Evolutionary conservation across 2,329 filamentous ascomycete species (phyloP), one percentile per base, ranked within the genome.

Genomic region (Ophiocordyceps unilateralis): DNA sequence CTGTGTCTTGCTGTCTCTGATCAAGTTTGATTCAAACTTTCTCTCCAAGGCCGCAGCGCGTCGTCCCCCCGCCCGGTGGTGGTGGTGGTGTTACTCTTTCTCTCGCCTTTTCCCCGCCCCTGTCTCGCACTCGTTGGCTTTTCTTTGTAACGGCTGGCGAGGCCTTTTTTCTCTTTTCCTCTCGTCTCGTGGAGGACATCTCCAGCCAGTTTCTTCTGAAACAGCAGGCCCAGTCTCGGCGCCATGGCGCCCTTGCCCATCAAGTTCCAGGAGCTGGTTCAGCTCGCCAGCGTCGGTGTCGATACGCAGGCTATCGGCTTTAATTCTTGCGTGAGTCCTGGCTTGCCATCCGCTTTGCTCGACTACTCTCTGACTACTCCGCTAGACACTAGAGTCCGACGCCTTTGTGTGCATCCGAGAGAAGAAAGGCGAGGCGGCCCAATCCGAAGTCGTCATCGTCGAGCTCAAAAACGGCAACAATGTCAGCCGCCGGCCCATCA

Each of bases 381-480:
- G 5, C 11, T 24, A 95, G 88, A 98, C 91, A 63, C 76, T 98
- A 68, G 91, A 98, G 74, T 98, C 91, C 60, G 91, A 98, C 66
- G 76, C 82, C 60, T 98, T 81, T 66, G 84, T 98, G 56, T 98
- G 91, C 65, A 82, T 98, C 59, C 83, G 91, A 64, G 89, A 96
- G 68, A 89, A 93, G 70, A 82, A 88, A 64, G 81, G 76, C 61
- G 83, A 87, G 55, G 76, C 80, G 51, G 76, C 86, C 50, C 81
- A 84, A 55, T 84, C 88, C 50, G 88, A 95, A 67, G 89, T 98
- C 51, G 83, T 98, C 65, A 98, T 98, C 62, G 71, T 98, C 67
- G 85, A 98, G 65, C 81, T 98, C 59, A 95, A 96, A 67, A 93
- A 95, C 67, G 80, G 80, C 68, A 95, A 94, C 76, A 89, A 91